A percentile compares a stretch with the other conserved stretches of the same genome.
Conservation (phyloP, 306 rosid genomes). For the Acmispon strigosus region DNA sequence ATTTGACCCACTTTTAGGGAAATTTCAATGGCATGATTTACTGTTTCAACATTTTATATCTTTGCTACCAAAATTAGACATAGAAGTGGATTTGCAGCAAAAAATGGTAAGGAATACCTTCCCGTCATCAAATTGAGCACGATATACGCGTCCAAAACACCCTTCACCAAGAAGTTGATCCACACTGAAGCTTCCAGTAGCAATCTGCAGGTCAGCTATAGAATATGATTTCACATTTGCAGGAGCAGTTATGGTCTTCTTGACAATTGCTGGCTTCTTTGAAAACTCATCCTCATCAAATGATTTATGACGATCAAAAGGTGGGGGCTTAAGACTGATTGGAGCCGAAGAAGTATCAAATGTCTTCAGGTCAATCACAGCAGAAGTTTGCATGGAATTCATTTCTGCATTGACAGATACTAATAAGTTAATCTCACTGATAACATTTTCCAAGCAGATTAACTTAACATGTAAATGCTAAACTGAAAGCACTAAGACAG, state of each 20-base stretch:
- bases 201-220: constrained; percentile 90
- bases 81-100: not conserved
- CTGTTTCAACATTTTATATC: not conserved
- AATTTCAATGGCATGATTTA: not conserved
- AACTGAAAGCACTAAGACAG: not conserved
- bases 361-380: constrained; percentile 50
- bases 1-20: not conserved
- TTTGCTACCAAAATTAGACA: not conserved
- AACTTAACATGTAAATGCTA: not conserved
- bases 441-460: not conserved
- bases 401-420: constrained; percentile 48
- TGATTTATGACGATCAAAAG: constrained; percentile 79
- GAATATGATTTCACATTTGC: constrained; percentile 74
- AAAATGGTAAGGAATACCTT: constrained; percentile 47
- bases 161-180: constrained; percentile 94
- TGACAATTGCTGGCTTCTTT: constrained; percentile 44
- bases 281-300: constrained; percentile 65
- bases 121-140: constrained; percentile 83
- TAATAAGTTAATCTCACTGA: constrained; percentile 4
- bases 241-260: constrained; percentile 48
- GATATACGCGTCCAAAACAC: constrained; percentile 89
- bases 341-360: constrained; percentile 45
- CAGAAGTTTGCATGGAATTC: constrained; percentile 54
- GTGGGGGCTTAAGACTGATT: constrained; percentile 87
- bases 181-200: constrained; percentile 89